phyloP scores from a whole-genome alignment of 2,329 filamentous ascomycete species.

The Sarocladiaceae sp. region DNA sequence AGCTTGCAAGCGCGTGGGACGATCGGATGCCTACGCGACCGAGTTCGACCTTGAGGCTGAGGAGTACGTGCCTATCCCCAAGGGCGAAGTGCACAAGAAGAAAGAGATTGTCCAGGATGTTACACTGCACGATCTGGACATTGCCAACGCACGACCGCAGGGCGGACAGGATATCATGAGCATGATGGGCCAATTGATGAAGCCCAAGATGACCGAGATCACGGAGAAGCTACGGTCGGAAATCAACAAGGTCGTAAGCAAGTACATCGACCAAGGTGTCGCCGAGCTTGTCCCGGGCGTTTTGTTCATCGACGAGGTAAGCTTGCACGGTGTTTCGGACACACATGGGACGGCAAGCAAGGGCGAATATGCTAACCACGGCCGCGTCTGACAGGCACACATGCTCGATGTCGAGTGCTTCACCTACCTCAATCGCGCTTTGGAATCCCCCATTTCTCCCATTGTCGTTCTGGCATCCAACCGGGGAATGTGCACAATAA shows the following conservation, averaged over 20 bases:
- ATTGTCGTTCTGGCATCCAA: constrained; percentile 98
- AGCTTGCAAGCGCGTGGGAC: constrained; percentile 91
- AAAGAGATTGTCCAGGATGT: constrained; percentile 99
- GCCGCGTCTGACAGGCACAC: constrained; percentile 61
- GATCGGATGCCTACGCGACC: constrained; percentile 94
- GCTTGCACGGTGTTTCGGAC: constrained; percentile 8
- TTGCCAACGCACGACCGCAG: constrained; percentile 91
- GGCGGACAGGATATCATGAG: constrained; percentile 99
- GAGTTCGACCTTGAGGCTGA: constrained; percentile 98
- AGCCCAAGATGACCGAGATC: constrained; percentile 98
- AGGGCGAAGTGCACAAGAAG: constrained; percentile 99
- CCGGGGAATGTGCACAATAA: constrained; percentile 87
- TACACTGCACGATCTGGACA: constrained; percentile 91
- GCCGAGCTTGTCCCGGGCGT: constrained; percentile 97
- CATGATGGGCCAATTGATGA: constrained; percentile 99
- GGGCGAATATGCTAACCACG: not conserved
- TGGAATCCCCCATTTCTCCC: constrained; percentile 89
- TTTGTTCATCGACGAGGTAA: constrained; percentile 95
- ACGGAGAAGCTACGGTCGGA: constrained; percentile 93
- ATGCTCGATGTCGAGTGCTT: constrained; percentile 99
- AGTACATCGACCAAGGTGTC: constrained; percentile 97
- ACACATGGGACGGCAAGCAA: not conserved
- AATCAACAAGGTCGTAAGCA: constrained; percentile 99
- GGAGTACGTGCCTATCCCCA: constrained; percentile 97
- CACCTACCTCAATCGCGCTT: constrained; percentile 96